Percentiles rank a stretch among this genome's conserved stretches.
phyloP scores from a whole-genome alignment of 768 basidiomycete species.

The Panus rudis region DNA sequence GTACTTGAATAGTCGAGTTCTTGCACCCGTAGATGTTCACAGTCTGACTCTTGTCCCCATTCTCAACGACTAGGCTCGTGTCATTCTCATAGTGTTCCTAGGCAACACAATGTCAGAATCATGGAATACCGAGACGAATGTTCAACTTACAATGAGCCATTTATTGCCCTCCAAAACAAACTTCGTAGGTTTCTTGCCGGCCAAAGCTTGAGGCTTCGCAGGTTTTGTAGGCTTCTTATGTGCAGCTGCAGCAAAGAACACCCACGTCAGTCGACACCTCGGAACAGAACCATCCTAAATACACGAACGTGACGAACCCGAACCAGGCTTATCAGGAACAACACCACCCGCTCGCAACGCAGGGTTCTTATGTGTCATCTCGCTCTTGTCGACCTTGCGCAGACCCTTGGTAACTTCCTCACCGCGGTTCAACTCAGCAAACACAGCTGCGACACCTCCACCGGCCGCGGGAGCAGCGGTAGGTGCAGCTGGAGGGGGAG shows the following conservation, averaged over 20 bases:
- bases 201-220: conserved; percentile 74
- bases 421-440: conserved; percentile 86
- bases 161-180: conserved; percentile 87
- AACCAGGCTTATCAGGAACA: conserved; percentile 36
- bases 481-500: conserved; percentile 32
- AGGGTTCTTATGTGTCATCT: conserved; percentile 99
- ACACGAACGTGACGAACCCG: conserved; percentile 13
- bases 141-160: conserved; percentile 74
- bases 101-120: background rate
- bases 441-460: conserved; percentile 71
- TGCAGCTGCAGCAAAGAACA: conserved; percentile 7
- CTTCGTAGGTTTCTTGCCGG: conserved; percentile 88
- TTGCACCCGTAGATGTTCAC: conserved; percentile 92
- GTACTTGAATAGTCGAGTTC: conserved; percentile 72
- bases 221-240: conserved; percentile 71
- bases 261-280: background rate
- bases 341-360: conserved; percentile 52
- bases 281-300: background rate
- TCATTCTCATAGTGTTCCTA: conserved; percentile 94
- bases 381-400: conserved; percentile 90
- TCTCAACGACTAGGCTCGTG: conserved; percentile 58
- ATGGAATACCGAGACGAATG: background rate
- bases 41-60: conserved; percentile 72
- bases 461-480: conserved; percentile 26
- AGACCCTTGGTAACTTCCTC: conserved; percentile 85